Evolutionary conservation across 2,329 filamentous ascomycete species (phyloP), one percentile per base, ranked within the genome.

Genomic region (Aureobasidium sp.): DNA sequence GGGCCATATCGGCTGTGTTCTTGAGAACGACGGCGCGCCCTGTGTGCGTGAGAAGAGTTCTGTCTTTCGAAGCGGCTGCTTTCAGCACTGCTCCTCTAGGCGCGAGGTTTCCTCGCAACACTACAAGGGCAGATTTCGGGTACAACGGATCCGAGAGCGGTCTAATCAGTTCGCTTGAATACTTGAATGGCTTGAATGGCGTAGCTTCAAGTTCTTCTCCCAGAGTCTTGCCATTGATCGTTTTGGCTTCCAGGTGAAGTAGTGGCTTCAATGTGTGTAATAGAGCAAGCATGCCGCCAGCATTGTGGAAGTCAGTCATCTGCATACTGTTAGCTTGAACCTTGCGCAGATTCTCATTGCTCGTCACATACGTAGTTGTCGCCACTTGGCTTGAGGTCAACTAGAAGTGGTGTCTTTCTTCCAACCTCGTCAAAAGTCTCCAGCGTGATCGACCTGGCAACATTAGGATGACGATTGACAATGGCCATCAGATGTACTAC

Each of bases 221-320:
- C 1, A 82, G 63, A 1, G 78, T 81, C 65, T 79, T 73, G 1
- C 79, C 79, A 0, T 74, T 76, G 56, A 80, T 76, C 0, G 79
- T 81, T 68, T 69, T 70, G 5, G 78, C 79, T 15, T 75, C 71
- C 9, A 80, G 72, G 63, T 79, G 72, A 10, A 82, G 70, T 4
- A 81, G 69, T 6, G 79, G 78, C 6, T 74, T 73, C 5, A 82
- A 70, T 0, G 74, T 75, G 61, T 80, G 77, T 26, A 82, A 65
- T 7, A 82, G 67, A 4, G 77, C 77, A 29, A 78, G 66, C 79
- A 82, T 81, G 4, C 80, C 80, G 1, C 80, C 80, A 0, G 79
- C 78, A 63, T 81, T 80, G 65, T 82, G 79, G 61, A 82, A 82
- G 65, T 82, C 80, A n/a, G 74, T 78, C 79, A 82, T 82, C 37